These are phyloP conservation scores for Phialocephala subalpina DNA, from an alignment of 2,329 filamentous ascomycete species.

Conservation along the genomic window DNA sequence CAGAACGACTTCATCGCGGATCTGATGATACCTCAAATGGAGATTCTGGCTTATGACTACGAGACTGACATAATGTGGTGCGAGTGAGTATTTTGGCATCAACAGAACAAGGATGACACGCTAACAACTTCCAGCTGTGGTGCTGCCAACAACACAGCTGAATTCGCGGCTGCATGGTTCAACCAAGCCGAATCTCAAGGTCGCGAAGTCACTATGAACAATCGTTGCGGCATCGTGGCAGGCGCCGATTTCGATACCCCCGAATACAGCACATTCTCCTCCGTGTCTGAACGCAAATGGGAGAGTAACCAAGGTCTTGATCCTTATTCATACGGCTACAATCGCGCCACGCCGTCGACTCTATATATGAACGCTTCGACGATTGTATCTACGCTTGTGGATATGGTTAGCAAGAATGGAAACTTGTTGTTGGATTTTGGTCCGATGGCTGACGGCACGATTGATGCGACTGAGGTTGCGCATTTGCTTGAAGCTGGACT, in stretches of 20 bases:
- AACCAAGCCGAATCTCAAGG: conserved; percentile 48
- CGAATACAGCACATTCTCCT: conserved; percentile 60
- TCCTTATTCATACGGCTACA: conserved; percentile 66
- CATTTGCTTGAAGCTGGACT: conserved; percentile 58
- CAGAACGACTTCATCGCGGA: conserved; percentile 52
- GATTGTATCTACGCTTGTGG: conserved; percentile 57
- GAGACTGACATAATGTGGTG: conserved; percentile 59
- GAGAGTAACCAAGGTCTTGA: conserved; percentile 68
- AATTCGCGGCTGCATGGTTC: conserved; percentile 53
- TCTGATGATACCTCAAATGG: conserved; percentile 56
- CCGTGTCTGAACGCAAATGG: conserved; percentile 63
- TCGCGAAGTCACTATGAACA: conserved; percentile 62
- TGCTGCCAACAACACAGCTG: conserved; percentile 52
- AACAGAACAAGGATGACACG: not conserved
- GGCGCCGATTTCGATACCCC: conserved; percentile 65
- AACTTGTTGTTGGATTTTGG: conserved; percentile 65
- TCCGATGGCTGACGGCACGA: conserved; percentile 61
- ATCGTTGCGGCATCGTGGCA: conserved; percentile 61
- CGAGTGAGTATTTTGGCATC: conserved; percentile 42
- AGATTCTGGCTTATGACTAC: conserved; percentile 52
- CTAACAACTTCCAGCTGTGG: conserved; percentile 35
- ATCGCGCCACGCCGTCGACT: conserved; percentile 57
- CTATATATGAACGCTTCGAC: conserved; percentile 60
- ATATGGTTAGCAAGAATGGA: conserved; percentile 62
- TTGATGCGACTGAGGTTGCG: conserved; percentile 56